Percentiles rank a stretch among this genome's conserved stretches.
Conservation (phyloP, 2,329 filamentous ascomycete species). For the Penicillium thymicola region DNA sequence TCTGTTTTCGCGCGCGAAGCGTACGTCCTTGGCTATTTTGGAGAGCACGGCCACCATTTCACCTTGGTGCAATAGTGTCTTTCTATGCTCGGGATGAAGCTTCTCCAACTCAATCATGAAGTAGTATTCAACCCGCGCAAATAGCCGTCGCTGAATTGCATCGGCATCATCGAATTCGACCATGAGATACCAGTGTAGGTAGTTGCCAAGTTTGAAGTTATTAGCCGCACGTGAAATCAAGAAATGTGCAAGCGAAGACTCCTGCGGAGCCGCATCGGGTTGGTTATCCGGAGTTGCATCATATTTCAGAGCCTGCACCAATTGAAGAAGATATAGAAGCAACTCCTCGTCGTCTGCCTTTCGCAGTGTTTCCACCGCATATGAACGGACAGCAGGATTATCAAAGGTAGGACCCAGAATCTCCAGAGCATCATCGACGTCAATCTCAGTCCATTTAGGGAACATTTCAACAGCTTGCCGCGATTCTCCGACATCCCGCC, state of each 20-base stretch:
- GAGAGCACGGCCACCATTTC: conserved; percentile 84
- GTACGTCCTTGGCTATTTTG: conserved; percentile 85
- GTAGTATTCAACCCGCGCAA: conserved; percentile 89
- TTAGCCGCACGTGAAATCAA: conserved; percentile 81
- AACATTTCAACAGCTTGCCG: conserved; percentile 87
- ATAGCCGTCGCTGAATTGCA: conserved; percentile 76
- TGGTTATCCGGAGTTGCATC: conserved; percentile 68
- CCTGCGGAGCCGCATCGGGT: conserved; percentile 60
- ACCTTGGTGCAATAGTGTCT: conserved; percentile 76
- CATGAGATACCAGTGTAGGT: conserved; percentile 97
- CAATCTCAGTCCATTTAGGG: conserved; percentile 92
- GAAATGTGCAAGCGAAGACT: conserved; percentile 85
- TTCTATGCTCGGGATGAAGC: conserved; percentile 69
- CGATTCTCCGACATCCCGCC: conserved; percentile 79
- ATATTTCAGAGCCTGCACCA: conserved; percentile 94
- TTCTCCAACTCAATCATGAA: conserved; percentile 87
- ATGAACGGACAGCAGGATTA: conserved; percentile 81
- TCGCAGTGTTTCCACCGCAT: conserved; percentile 85
- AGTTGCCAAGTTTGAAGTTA: conserved; percentile 89
- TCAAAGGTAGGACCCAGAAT: conserved; percentile 89
- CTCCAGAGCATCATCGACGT: conserved; percentile 93
- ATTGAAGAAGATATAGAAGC: conserved; percentile 82
- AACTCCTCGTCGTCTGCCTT: conserved; percentile 93
- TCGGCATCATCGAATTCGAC: conserved; percentile 89
- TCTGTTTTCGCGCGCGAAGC: conserved; percentile 73